Percentiles rank a stretch among this genome's conserved stretches.
Evolutionary conservation across 345 rosid species (phyloP).

Genomic region (Arabidopsis arenosa): DNA sequence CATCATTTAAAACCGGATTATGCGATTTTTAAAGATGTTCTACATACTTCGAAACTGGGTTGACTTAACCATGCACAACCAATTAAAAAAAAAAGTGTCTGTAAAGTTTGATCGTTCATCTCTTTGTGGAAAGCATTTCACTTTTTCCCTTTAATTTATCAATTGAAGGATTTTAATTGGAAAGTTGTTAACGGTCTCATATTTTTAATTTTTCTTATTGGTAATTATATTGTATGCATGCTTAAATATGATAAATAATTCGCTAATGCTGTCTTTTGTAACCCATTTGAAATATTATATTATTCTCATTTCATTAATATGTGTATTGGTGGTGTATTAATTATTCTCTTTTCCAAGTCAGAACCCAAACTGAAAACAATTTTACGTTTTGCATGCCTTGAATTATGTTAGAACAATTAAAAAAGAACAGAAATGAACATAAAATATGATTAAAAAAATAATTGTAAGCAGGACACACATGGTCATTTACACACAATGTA

Average conservation of each 20-base stretch:
- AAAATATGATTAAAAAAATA: background rate
- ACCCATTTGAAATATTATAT: slow-evolving; percentile 26
- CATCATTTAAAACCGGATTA: slow-evolving; percentile 26
- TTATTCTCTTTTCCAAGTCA: slow-evolving; percentile 18
- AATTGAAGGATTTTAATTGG: slow-evolving; percentile 24
- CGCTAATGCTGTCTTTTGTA: slow-evolving; percentile 27
- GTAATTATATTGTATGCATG: slow-evolving; percentile 7
- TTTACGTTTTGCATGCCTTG: slow-evolving; percentile 5
- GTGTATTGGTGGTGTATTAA: background rate
- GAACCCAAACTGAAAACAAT: slow-evolving; percentile 11
- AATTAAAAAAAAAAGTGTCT: slow-evolving; percentile 1
- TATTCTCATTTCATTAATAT: slow-evolving; percentile 19
- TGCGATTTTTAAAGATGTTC: slow-evolving; percentile 34
- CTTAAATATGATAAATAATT: slow-evolving; percentile 2
- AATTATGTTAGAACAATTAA: background rate
- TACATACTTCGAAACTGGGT: slow-evolving; percentile 38
- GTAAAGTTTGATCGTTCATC: slow-evolving; percentile 18
- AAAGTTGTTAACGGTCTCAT: slow-evolving; percentile 45
- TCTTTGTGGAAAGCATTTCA: slow-evolving; percentile 41
- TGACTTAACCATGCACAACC: slow-evolving; percentile 37
- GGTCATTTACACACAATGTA: too few species aligned
- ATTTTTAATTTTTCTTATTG: slow-evolving; percentile 3
- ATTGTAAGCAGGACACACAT: background rate
- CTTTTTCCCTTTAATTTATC: slow-evolving; percentile 34
- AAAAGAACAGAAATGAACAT: slow-evolving; percentile 10